Conservation (phyloP, 345 rosid species). For the Citrus trifoliata region DNA sequence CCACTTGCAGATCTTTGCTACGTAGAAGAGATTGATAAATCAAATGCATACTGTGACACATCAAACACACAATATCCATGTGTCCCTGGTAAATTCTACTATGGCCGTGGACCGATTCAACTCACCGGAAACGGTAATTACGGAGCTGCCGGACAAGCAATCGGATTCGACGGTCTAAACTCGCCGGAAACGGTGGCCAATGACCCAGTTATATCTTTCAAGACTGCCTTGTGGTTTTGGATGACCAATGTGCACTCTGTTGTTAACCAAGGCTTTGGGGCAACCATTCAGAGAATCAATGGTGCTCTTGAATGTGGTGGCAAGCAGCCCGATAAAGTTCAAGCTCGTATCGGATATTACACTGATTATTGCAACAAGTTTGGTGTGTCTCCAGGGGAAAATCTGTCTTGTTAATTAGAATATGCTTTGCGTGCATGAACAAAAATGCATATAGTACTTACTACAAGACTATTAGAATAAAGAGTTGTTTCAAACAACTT, state of each 20-base stretch:
- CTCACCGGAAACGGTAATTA: constrained; percentile 70
- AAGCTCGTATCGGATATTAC: background rate
- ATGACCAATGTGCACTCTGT: constrained; percentile 47
- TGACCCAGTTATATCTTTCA: constrained; percentile 52
- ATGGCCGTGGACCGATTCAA: constrained; percentile 66
- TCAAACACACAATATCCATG: constrained; percentile 47
- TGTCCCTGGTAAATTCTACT: constrained; percentile 47
- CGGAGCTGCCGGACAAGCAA: constrained; percentile 49
- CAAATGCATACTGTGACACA: constrained; percentile 41
- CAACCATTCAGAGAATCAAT: constrained; percentile 1
- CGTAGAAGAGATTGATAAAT: constrained; percentile 54
- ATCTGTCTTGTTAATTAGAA: background rate
- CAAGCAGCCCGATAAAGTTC: background rate
- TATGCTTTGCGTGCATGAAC: background rate
- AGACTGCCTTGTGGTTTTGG: constrained; percentile 78
- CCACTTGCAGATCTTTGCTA: constrained; percentile 46
- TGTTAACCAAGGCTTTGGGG: constrained; percentile 37
- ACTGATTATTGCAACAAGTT: background rate
- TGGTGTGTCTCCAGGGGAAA: background rate
- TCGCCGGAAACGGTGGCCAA: constrained; percentile 60
- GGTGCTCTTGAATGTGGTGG: constrained; percentile 2
- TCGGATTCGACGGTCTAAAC: constrained; percentile 49
- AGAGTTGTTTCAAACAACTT: background rate
- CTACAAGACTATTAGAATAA: too few relatives aligned
- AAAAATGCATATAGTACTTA: too few relatives aligned